Evolutionary conservation across 1,284 basidiomycete species (phyloP).

Genomic region (Papiliotrema nemorosa): DNA sequence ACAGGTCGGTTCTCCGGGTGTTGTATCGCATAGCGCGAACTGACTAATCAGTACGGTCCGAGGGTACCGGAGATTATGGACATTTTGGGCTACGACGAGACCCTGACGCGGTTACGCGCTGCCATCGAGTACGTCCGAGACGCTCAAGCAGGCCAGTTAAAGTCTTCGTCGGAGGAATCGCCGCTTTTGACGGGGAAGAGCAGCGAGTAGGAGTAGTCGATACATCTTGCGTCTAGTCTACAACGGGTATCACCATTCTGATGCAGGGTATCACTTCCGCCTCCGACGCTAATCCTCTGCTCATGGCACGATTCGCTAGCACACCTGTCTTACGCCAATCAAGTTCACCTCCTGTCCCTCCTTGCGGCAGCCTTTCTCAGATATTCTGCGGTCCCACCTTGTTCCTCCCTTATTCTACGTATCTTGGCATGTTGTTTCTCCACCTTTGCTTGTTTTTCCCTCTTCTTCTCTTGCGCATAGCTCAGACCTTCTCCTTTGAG

Average conservation of each 20-base stretch:
- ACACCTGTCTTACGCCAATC: background rate
- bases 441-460: constrained; percentile 13
- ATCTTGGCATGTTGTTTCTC: constrained; percentile 5
- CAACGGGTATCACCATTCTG: background rate
- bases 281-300: too few species aligned
- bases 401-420: background rate
- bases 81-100: constrained; percentile 26
- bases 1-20: constrained; percentile 56
- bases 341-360: background rate
- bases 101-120: constrained; percentile 17
- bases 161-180: background rate
- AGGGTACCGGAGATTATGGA: constrained; percentile 31
- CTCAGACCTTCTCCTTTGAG: background rate
- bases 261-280: background rate
- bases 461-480: constrained; percentile 8
- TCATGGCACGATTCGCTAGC: too few species aligned
- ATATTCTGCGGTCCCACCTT: background rate
- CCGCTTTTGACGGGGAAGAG: background rate
- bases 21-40: background rate
- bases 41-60: constrained; percentile 25
- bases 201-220: background rate
- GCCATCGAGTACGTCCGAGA: constrained; percentile 15
- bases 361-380: background rate
- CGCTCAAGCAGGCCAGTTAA: background rate
- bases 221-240: background rate